Conservation (phyloP, 177 flowering plant species). For the Vitis hybrid region DNA sequence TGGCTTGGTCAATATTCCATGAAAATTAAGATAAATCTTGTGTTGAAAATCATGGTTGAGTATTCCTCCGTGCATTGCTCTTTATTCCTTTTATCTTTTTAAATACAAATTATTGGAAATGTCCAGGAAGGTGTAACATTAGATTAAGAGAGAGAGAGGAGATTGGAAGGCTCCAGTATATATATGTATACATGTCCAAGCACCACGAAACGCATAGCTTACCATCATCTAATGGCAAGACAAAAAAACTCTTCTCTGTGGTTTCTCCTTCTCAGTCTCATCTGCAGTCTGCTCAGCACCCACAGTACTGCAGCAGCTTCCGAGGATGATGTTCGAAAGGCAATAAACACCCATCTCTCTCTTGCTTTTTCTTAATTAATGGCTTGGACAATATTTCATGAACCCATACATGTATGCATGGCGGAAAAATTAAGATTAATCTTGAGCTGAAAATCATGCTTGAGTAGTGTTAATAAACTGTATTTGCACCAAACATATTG, state of each 20-base stretch:
- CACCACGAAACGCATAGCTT: background rate
- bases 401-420: no score
- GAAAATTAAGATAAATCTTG: background rate
- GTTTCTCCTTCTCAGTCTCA: conserved; percentile 13
- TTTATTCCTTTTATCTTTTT: no score
- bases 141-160: no score
- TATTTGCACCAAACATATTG: background rate
- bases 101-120: no score
- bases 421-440: background rate
- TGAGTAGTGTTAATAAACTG: background rate
- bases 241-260: background rate
- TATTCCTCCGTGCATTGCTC: no score
- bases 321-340: conserved; percentile 23
- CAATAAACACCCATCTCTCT: conserved; percentile 5
- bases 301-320: conserved; percentile 5
- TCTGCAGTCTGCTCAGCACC: background rate
- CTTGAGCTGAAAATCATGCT: no score
- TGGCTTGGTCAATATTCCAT: no score
- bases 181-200: no score
- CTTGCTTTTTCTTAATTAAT: background rate
- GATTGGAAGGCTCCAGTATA: no score
- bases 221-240: background rate
- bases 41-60: no score
- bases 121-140: no score
- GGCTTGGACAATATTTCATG: no score